Evolutionary conservation across 768 basidiomycete genomes (phyloP).

Genomic region (Lanmaoa rubissima): DNA sequence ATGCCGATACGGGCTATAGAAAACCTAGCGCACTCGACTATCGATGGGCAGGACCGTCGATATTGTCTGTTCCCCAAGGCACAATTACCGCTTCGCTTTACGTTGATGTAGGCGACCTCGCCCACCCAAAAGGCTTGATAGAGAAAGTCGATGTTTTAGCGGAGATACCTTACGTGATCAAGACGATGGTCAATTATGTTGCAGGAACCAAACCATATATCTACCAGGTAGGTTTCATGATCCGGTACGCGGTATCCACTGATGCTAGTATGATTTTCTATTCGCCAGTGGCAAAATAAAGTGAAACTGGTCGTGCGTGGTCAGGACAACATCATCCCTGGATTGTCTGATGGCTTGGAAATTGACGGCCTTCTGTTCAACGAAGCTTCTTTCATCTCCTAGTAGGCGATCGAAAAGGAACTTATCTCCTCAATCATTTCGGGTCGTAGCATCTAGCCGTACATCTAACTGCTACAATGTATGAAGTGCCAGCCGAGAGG

Average conservation of each 20-base stretch:
- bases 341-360: slow-evolving; percentile 37
- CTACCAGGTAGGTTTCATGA: slow-evolving; percentile 67
- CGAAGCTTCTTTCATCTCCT: slow-evolving; percentile 90
- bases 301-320: slow-evolving; percentile 49
- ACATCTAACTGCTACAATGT: slow-evolving; percentile 10
- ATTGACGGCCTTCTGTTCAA: slow-evolving; percentile 77
- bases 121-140: slow-evolving; percentile 69
- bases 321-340: slow-evolving; percentile 40
- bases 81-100: slow-evolving; percentile 53
- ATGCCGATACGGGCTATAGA: slow-evolving; percentile 80
- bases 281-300: slow-evolving; percentile 54
- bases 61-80: slow-evolving; percentile 51
- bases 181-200: slow-evolving; percentile 90
- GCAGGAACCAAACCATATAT: slow-evolving; percentile 92
- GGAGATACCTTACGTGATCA: slow-evolving; percentile 90
- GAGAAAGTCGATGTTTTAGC: slow-evolving; percentile 95
- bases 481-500: background rate
- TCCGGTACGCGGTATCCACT: background rate
- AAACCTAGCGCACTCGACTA: slow-evolving; percentile 68
- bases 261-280: background rate
- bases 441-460: slow-evolving; percentile 1
- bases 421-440: background rate
- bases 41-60: slow-evolving; percentile 74
- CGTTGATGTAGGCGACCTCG: slow-evolving; percentile 56
- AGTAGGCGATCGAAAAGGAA: background rate